Percentiles rank a stretch among this genome's conserved stretches.
These are phyloP conservation scores for Rhamnella rubrinervis DNA, from an alignment of 331 rosid genomes.

Conservation along the genomic window DNA sequence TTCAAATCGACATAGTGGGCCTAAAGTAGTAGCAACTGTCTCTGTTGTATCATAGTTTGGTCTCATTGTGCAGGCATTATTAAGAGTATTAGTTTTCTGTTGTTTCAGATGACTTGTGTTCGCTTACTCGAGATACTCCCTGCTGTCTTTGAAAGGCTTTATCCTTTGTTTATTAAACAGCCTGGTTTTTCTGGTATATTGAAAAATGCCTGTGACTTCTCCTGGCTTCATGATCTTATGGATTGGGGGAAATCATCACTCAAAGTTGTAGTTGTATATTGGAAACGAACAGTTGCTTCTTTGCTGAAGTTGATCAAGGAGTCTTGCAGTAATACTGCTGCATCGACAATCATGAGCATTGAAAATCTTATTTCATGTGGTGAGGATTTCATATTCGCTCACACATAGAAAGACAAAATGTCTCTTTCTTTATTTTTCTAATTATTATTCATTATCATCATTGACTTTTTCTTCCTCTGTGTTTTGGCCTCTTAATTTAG, in stretches of 20 bases:
- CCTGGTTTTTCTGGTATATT: slow-evolving; percentile 33
- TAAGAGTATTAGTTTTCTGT: slow-evolving; percentile 30
- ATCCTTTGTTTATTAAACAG: slow-evolving; percentile 29
- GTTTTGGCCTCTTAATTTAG: slow-evolving; percentile 47
- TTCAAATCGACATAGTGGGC: not conserved
- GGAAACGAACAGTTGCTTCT: slow-evolving; percentile 66
- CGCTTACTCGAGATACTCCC: slow-evolving; percentile 94
- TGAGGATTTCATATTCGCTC: slow-evolving; percentile 38
- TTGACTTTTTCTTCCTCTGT: slow-evolving; percentile 24
- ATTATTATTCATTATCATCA: slow-evolving; percentile 12
- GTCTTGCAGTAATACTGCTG: slow-evolving; percentile 43
- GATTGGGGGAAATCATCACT: slow-evolving; percentile 94
- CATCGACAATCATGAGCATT: slow-evolving; percentile 45
- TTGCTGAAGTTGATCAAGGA: slow-evolving; percentile 65
- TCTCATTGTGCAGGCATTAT: slow-evolving; percentile 19
- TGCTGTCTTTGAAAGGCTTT: slow-evolving; percentile 52
- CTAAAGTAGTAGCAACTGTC: not conserved
- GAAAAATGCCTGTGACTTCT: slow-evolving; percentile 43
- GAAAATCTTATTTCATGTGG: slow-evolving; percentile 69
- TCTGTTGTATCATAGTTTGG: not conserved
- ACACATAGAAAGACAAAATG: not conserved
- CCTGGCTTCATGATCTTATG: slow-evolving; percentile 78
- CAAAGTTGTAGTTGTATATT: slow-evolving; percentile 75
- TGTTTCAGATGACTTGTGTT: slow-evolving; percentile 92
- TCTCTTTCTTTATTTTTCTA: not conserved